phyloP scores from a whole-genome alignment of 192 early-diverging fungal genomes.

The Phlyctochytrium arcticum region DNA sequence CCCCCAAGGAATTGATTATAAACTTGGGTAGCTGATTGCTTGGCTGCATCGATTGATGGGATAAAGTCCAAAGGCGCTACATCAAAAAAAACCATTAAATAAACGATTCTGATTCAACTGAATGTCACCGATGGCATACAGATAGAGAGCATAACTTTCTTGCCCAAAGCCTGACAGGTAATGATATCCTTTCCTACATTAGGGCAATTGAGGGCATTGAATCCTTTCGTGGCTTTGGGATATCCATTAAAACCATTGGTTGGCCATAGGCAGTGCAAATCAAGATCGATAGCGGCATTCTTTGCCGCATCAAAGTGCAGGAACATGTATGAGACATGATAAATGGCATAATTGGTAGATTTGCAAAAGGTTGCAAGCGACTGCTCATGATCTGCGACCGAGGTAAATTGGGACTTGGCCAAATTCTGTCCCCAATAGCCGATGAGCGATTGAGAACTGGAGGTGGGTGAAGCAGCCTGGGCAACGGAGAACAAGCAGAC shows the following conservation, averaged over 20 bases:
- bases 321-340: constrained; percentile 40
- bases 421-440: constrained; percentile 39
- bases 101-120: neutral
- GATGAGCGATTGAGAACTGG: constrained; percentile 17
- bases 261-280: constrained; percentile 57
- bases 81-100: neutral
- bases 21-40: constrained; percentile 56
- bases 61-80: constrained; percentile 9
- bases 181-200: constrained; percentile 62
- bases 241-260: constrained; percentile 21
- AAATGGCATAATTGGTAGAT: constrained; percentile 21
- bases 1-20: constrained; percentile 78
- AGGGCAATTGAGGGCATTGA: constrained; percentile 66
- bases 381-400: constrained; percentile 6
- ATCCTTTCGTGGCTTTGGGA: constrained; percentile 46
- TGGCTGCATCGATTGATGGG: neutral
- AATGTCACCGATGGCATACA: constrained; percentile 28
- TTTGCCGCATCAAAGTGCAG: constrained; percentile 56
- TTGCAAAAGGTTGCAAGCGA: constrained; percentile 28
- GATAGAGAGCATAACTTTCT: constrained; percentile 68
- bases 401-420: constrained; percentile 4
- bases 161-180: constrained; percentile 68
- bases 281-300: constrained; percentile 64
- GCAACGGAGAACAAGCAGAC: neutral
- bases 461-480: neutral